These are phyloP conservation scores for Penicillium glabrum DNA, from an alignment of 2,329 filamentous ascomycete species.

Conservation along the genomic window DNA sequence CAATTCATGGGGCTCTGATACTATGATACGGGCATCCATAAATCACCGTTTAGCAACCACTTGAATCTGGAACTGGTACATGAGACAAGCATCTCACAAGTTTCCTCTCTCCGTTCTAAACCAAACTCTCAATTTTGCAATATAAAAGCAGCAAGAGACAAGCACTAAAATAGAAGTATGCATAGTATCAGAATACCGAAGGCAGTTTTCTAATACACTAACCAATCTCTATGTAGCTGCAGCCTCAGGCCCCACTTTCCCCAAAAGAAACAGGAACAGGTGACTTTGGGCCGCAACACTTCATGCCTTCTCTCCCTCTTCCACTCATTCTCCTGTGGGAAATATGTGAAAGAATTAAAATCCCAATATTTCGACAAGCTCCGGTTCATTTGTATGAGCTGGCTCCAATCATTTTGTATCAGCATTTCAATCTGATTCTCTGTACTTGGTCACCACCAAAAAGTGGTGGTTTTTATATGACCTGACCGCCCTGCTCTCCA, in stretches of 20 bases:
- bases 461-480: conserved; percentile 6
- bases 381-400: neutral
- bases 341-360: neutral
- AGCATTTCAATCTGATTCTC: neutral
- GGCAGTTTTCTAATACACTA: neutral
- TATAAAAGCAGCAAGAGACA: neutral
- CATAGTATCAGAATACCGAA: neutral
- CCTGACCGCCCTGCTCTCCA: conserved; percentile 10
- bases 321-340: neutral
- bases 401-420: neutral
- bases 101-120: too few relatives aligned
- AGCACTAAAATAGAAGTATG: neutral
- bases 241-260: conserved; percentile 26
- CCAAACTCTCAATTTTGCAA: neutral
- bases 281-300: conserved; percentile 27
- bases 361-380: neutral
- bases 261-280: conserved; percentile 20
- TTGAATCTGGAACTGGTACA: too few relatives aligned
- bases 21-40: too few relatives aligned
- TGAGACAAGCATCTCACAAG: too few relatives aligned
- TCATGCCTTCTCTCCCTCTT: conserved; percentile 1
- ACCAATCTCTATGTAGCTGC: too few relatives aligned
- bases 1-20: too few relatives aligned
- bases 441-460: neutral
- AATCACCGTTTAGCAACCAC: too few relatives aligned